phyloP scores from a whole-genome alignment of 1,284 basidiomycete species.

The Melampsora americana region DNA sequence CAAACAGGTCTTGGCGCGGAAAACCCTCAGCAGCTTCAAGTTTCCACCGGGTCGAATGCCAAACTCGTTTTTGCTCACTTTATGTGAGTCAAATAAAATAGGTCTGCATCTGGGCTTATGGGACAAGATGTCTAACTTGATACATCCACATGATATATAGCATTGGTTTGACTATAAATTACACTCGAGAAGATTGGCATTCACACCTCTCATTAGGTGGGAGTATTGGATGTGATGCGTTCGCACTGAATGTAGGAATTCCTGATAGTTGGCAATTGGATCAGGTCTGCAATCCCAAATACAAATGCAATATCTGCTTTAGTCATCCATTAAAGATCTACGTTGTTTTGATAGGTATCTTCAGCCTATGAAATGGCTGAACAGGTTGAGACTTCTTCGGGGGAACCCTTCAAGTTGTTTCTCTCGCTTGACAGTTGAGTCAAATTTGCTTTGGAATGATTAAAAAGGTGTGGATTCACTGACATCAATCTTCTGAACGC shows the following conservation, averaged over 20 bases:
- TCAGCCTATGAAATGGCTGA: conserved; percentile 21
- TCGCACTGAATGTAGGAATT: conserved; percentile 35
- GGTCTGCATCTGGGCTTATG: not conserved
- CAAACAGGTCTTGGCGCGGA: too few species aligned
- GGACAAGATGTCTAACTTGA: not conserved
- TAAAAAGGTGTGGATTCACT: not conserved
- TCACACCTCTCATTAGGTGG: conserved; percentile 12
- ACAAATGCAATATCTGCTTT: too few species aligned
- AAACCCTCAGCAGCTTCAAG: too few species aligned
- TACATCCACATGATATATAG: not conserved
- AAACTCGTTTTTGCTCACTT: conserved; percentile 42
- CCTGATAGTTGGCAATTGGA: conserved; percentile 37
- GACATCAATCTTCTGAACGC: not conserved
- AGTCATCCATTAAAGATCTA: not conserved
- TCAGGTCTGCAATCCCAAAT: conserved; percentile 1
- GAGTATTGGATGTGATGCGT: conserved; percentile 29
- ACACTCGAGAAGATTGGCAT: conserved; percentile 29
- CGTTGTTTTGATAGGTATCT: conserved; percentile 5
- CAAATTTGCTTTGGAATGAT: not conserved
- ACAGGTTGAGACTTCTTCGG: conserved; percentile 10
- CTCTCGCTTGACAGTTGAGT: conserved; percentile 37
- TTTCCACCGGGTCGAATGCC: not conserved
- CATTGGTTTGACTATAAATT: conserved; percentile 25
- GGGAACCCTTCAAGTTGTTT: conserved; percentile 30
- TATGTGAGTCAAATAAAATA: conserved; percentile 16